These are phyloP conservation scores for Vigna mungo DNA, from an alignment of 306 rosid species.

Conservation along the genomic window DNA sequence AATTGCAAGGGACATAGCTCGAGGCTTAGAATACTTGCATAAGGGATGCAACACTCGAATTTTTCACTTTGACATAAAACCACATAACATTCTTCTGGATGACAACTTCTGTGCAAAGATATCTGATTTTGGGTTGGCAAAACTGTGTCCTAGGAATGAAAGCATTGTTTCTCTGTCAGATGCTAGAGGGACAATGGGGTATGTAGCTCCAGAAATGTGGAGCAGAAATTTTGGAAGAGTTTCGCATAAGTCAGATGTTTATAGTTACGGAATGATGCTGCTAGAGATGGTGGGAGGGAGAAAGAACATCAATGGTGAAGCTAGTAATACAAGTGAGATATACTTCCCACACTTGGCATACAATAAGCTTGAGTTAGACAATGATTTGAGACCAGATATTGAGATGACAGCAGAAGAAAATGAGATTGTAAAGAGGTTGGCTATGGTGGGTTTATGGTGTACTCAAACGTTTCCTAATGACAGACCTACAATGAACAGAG, in stretches of 20 bases:
- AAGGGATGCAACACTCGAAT: too few species aligned
- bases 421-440: too few species aligned
- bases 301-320: background rate
- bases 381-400: too few species aligned
- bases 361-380: too few species aligned
- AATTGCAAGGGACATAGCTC: conserved; percentile 44
- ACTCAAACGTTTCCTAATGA: too few species aligned
- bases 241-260: conserved; percentile 56
- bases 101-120: conserved; percentile 25
- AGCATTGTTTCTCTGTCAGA: conserved; percentile 42
- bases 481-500: too few species aligned
- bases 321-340: background rate
- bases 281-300: background rate
- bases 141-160: conserved; percentile 41
- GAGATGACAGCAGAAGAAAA: too few species aligned
- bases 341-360: conserved; percentile 35
- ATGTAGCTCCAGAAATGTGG: conserved; percentile 55
- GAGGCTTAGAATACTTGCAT: conserved; percentile 48
- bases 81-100: too few species aligned
- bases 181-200: conserved; percentile 55
- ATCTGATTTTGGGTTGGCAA: conserved; percentile 56
- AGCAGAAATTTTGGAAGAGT: conserved; percentile 51
- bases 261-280: conserved; percentile 54
- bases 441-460: too few species aligned
- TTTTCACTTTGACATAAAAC: too few species aligned